A percentile compares a stretch with the other conserved stretches of the same genome.
These are phyloP conservation scores for Ceratorhiza oryzae-sativae DNA, from an alignment of 1,284 basidiomycete genomes.

Conservation along the genomic window DNA sequence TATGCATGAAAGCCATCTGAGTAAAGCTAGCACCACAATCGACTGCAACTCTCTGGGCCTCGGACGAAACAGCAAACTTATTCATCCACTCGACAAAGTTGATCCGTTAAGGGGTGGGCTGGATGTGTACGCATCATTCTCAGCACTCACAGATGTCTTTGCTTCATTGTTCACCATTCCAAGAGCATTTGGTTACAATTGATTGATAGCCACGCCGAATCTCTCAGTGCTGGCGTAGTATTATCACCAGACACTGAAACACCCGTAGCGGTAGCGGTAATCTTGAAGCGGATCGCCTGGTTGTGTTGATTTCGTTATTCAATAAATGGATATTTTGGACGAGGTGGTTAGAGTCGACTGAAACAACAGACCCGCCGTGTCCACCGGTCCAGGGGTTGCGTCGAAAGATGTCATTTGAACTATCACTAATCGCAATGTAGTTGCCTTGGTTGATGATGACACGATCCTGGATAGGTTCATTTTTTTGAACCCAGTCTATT, in stretches of 20 bases:
- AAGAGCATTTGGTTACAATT: slow-evolving; percentile 6
- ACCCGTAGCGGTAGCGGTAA: slow-evolving; percentile 32
- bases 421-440: slow-evolving; percentile 45
- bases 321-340: slow-evolving; percentile 44
- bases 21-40: slow-evolving; percentile 36
- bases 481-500: too few species aligned
- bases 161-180: slow-evolving; percentile 1
- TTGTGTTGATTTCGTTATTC: slow-evolving; percentile 42
- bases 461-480: slow-evolving; percentile 42
- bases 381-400: slow-evolving; percentile 44
- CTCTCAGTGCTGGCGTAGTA: slow-evolving; percentile 1
- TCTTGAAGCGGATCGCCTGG: slow-evolving; percentile 46
- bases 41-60: slow-evolving; percentile 37
- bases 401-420: slow-evolving; percentile 43
- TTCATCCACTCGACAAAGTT: slow-evolving; percentile 31
- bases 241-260: slow-evolving; percentile 14
- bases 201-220: slow-evolving; percentile 13
- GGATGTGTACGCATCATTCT: neutral
- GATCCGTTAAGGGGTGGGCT: neutral
- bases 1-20: neutral
- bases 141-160: neutral
- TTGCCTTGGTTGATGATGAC: slow-evolving; percentile 46
- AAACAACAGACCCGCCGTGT: slow-evolving; percentile 45
- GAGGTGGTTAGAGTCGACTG: slow-evolving; percentile 42
- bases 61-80: slow-evolving; percentile 34